Evolutionary conservation across 306 rosid genomes (phyloP), one percentile per base, ranked within the genome.

Genomic region (Echinosophora koreensis): DNA sequence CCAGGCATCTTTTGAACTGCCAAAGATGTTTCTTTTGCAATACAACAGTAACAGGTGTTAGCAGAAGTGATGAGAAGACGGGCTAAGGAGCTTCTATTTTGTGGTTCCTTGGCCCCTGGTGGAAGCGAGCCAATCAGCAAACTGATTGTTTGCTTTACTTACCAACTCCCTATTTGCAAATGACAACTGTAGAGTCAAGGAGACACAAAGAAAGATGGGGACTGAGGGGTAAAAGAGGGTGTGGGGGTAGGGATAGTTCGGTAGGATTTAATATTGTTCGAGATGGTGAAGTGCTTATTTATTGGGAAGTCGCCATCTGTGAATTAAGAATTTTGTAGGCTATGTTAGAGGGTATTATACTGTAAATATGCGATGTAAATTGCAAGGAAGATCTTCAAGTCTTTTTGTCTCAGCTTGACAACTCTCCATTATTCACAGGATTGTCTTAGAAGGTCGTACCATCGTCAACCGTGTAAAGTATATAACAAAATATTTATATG

Each of bases 1-100:
- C 94, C 42, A 84, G 99, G 81, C 99, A 95, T 90, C 97, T 95
- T 67, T 86, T 95, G 91, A 95, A 95, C 76, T 95, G 96, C 84
- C 93, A 92, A 66, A 89, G 99, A 84, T 95, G 99, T 84, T 95
- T 95, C 95, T 95, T 95, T 81, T 95, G 99, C 94, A 95, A 95
- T 16, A 86, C 94, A 51, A 81, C 89, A n/a, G 96, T 95, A 3
- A 55, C 85, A 8, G 88, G 86, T 27, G 89, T 95, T 66, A 77
- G 74, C 85, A 86, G 84, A 81, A 71, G 87, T 71, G 73, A 58
- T 47, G 72, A 85, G 77, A 84, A 82, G 74, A 74, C 74, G 1
- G 85, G 81, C 74, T 85, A 82, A 64, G 81, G 71, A 50, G 60
- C 69, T 68, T 75, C 46, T 78, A 32, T 69, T 74, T 77, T 46